phyloP scores from a whole-genome alignment of 352 stramenopile genomes.

The Pythium myriotylum region DNA sequence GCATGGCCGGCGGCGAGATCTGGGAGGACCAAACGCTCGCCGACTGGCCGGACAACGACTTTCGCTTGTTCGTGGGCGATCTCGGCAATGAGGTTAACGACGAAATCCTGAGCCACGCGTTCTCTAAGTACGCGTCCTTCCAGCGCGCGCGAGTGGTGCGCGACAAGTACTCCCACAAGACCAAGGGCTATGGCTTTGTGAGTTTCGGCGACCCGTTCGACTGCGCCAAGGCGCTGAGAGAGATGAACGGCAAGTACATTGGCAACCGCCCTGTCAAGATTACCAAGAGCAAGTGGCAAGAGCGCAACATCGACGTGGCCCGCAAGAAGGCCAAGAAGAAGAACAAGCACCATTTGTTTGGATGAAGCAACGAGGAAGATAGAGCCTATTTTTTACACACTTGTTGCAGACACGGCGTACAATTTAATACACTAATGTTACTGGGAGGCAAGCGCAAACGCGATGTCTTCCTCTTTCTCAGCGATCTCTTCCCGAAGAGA shows the following conservation, averaged over 20 bases:
- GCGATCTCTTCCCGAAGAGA: constrained; percentile 62
- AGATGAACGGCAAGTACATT: constrained; percentile 98
- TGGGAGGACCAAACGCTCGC: constrained; percentile 93
- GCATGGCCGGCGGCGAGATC: constrained; percentile 82
- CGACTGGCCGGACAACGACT: constrained; percentile 97
- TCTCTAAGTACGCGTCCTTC: constrained; percentile 75
- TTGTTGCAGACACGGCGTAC: background rate
- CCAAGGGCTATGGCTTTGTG: constrained; percentile 96
- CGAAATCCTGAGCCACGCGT: constrained; percentile 79
- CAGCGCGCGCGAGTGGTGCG: constrained; percentile 79
- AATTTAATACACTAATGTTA: constrained; percentile 9
- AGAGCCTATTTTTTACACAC: no score
- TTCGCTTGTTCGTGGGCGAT: constrained; percentile 95
- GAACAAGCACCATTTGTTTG: constrained; percentile 83
- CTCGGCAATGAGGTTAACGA: constrained; percentile 93
- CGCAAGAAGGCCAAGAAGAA: constrained; percentile 90
- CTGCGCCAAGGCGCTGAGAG: constrained; percentile 92
- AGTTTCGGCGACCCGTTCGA: constrained; percentile 94
- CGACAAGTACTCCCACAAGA: constrained; percentile 88
- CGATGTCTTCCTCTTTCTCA: constrained; percentile 61
- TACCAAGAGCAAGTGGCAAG: constrained; percentile 95
- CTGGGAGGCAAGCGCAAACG: constrained; percentile 37
- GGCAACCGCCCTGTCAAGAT: constrained; percentile 94
- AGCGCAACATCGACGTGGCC: constrained; percentile 91
- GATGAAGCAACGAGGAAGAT: constrained; percentile 21